Evolutionary conservation across 2,329 filamentous ascomycete genomes (phyloP), one percentile per base, ranked within the genome.

Genomic region (Elsinoe necatrix): DNA sequence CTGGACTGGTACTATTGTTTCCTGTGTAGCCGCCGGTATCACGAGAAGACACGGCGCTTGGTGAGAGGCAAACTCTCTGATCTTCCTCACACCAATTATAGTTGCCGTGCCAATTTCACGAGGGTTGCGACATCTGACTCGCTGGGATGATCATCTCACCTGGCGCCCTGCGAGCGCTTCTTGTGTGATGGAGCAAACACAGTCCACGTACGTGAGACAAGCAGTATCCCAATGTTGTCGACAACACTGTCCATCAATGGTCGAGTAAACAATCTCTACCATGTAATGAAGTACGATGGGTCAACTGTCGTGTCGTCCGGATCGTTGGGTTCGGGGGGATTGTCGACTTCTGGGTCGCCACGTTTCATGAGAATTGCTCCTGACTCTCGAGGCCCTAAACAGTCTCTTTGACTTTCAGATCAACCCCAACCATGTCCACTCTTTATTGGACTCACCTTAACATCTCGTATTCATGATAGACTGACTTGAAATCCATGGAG

Each of bases 311-410:
- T 39, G 31, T 39, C 48, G 29, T 39, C 34, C 48, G 48, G 48
- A 29, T 52, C 34, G 48, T 52, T 52, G 48, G 48, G 48, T 52
- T 37, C 48, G 37, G 48, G 48, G 48, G 48, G 31, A 39, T 39
- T 39, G 34, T 52, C 48, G 48, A 34, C 48, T 34, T 52, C 34
- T 52, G 48, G 48, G 7, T 52, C 31, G 25, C 41, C 31, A 25
- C 20, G 48, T 52, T 52, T 52, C 48, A 52, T 29, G 18, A 25
- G 37, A 34, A 35, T 35, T 39, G 48, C 48, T 52, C 48, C 48
- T 52, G 48, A 52, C 48, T 52, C 48, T 52, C 29, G 11, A n/a
- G 34, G 29, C 48, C 48, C 48, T 52, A 29, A 52, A 35, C 37
- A 14, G 41, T 45, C 41, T 45, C 41, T 25, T 45, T 18, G 18